These are phyloP conservation scores for Sugiyamaella pinicola DNA, from an alignment of 1,139 yeast genomes.

Conservation along the genomic window DNA sequence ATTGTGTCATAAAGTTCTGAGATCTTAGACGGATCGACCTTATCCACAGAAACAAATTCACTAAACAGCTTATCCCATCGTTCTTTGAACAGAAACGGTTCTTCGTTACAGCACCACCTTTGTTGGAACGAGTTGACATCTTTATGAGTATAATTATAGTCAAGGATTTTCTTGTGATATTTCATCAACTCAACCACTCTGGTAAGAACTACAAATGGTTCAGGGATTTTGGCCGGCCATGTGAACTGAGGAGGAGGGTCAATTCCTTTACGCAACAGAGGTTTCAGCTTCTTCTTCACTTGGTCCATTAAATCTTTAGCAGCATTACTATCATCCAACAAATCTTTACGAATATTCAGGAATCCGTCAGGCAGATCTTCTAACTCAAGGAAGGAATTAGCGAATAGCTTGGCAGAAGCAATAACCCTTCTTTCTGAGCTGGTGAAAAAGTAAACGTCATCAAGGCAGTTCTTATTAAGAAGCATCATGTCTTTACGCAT, in stretches of 20 bases:
- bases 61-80: conserved; percentile 97
- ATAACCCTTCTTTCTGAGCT: conserved; percentile 94
- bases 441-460: conserved; percentile 83
- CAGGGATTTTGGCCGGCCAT: conserved; percentile 99
- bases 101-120: conserved; percentile 97
- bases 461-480: conserved; percentile 79
- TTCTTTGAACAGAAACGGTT: conserved; percentile 84
- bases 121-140: conserved; percentile 71
- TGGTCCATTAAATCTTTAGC: conserved; percentile 98
- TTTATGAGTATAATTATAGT: conserved; percentile 69
- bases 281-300: conserved; percentile 94
- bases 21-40: conserved; percentile 96
- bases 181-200: conserved; percentile 96
- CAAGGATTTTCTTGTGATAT: conserved; percentile 84
- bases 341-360: conserved; percentile 81
- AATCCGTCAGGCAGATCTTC: conserved; percentile 75
- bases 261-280: conserved; percentile 89
- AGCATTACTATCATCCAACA: conserved; percentile 95
- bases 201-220: conserved; percentile 90
- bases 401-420: conserved; percentile 87
- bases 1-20: conserved; percentile 96
- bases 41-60: conserved; percentile 90
- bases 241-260: conserved; percentile 99
- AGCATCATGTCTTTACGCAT: conserved; percentile 87
- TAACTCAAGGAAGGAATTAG: conserved; percentile 76